Evolutionary conservation across 495 filamentous ascomycete species (phyloP).

Genomic region (Neurospora hispaniola): DNA sequence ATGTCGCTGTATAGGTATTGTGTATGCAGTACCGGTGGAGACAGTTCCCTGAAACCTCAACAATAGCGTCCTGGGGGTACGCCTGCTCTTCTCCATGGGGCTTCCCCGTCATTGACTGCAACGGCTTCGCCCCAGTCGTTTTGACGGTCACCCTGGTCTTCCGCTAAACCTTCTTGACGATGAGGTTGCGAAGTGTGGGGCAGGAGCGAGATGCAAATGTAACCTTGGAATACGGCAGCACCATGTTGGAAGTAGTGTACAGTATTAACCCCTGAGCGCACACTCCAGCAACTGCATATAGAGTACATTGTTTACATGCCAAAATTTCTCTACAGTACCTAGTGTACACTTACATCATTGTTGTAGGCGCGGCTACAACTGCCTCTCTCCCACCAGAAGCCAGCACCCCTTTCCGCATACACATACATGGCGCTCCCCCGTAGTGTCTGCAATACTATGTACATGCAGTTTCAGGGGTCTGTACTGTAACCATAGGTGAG

Average conservation of each 20-base stretch:
- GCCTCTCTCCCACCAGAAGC: too few relatives aligned
- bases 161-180: not conserved
- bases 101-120: not conserved
- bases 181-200: not conserved
- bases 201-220: not conserved
- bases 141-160: not conserved
- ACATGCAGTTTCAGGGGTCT: too few relatives aligned
- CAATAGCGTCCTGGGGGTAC: not conserved
- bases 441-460: too few relatives aligned
- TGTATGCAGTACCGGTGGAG: not conserved
- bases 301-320: too few relatives aligned
- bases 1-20: not conserved
- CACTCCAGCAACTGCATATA: too few relatives aligned
- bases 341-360: too few relatives aligned
- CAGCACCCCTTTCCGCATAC: too few relatives aligned
- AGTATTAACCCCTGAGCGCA: too few relatives aligned
- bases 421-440: too few relatives aligned
- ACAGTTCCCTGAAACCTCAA: not conserved
- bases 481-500: not conserved
- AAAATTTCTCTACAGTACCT: too few relatives aligned
- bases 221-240: not conserved
- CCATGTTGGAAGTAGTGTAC: not conserved
- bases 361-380: too few relatives aligned
- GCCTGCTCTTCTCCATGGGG: not conserved
- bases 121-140: not conserved